phyloP scores from a whole-genome alignment of 208 protist species.

The Angomonas desouzai region DNA sequence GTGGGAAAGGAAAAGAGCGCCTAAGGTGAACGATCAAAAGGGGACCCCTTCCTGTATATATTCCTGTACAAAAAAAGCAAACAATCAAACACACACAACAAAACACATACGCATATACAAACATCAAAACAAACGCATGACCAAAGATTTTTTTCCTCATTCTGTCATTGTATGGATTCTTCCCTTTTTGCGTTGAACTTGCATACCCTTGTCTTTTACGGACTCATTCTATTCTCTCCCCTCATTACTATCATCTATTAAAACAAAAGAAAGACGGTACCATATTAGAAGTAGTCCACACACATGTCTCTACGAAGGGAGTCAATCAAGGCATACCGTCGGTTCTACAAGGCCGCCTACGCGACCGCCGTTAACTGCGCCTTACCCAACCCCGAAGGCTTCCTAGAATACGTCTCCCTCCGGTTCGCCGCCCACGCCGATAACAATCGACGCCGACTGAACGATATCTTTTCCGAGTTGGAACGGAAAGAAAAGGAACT shows the following conservation, averaged over 20 bases:
- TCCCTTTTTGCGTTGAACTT: too few relatives aligned
- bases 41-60: background rate
- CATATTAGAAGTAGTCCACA: too few relatives aligned
- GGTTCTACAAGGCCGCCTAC: constrained; percentile 33
- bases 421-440: constrained; percentile 44
- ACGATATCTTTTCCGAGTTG: constrained; percentile 16
- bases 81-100: constrained; percentile 9
- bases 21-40: background rate
- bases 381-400: constrained; percentile 39
- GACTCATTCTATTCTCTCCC: too few relatives aligned
- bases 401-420: constrained; percentile 39
- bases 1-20: constrained; percentile 3
- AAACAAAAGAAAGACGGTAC: background rate
- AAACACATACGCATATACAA: background rate
- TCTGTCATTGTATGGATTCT: too few relatives aligned
- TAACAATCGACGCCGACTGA: constrained; percentile 30
- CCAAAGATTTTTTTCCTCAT: too few relatives aligned
- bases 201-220: too few relatives aligned
- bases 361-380: constrained; percentile 33
- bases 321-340: constrained; percentile 48
- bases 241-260: constrained; percentile 1
- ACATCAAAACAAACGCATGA: too few relatives aligned
- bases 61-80: constrained; percentile 5
- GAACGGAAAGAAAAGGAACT: constrained; percentile 12
- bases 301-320: constrained; percentile 43